phyloP scores from a whole-genome alignment of 1,139 yeast species.

The Diutina neorugosa region DNA sequence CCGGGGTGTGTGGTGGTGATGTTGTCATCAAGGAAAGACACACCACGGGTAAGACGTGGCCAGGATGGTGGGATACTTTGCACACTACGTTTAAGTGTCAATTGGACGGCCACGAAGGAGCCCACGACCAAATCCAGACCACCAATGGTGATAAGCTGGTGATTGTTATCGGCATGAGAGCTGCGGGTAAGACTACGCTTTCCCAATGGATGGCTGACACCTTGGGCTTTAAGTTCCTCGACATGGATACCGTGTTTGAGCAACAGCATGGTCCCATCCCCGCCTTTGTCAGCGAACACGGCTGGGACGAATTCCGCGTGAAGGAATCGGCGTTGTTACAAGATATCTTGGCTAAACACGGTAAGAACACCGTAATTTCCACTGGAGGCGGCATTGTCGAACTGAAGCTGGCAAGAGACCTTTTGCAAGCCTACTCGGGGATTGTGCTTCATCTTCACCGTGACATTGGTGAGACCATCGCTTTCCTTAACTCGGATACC shows the following conservation, averaged over 20 bases:
- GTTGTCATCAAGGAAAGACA: slow-evolving; percentile 76
- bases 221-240: slow-evolving; percentile 63
- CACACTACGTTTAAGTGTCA: slow-evolving; percentile 53
- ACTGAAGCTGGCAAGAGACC: slow-evolving; percentile 48
- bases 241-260: slow-evolving; percentile 68
- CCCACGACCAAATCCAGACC: slow-evolving; percentile 6
- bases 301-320: slow-evolving; percentile 81
- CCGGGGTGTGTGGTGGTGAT: slow-evolving; percentile 35
- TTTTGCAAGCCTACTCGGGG: slow-evolving; percentile 57
- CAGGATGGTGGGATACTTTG: slow-evolving; percentile 98
- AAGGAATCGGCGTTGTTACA: slow-evolving; percentile 51
- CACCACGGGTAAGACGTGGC: slow-evolving; percentile 98
- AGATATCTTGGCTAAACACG: slow-evolving; percentile 33
- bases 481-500: slow-evolving; percentile 62
- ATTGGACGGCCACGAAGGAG: slow-evolving; percentile 56
- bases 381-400: slow-evolving; percentile 98
- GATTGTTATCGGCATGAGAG: slow-evolving; percentile 93
- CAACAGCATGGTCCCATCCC: slow-evolving; percentile 47
- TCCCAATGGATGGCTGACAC: slow-evolving; percentile 69
- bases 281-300: slow-evolving; percentile 49
- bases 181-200: slow-evolving; percentile 89
- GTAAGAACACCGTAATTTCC: slow-evolving; percentile 60
- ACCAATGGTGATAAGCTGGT: slow-evolving; percentile 35
- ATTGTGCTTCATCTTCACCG: slow-evolving; percentile 86
- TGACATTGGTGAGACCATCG: slow-evolving; percentile 68